Percentiles rank a stretch among this genome's conserved stretches.
phyloP scores from a whole-genome alignment of 305 asterid species.

The Solanum hybrid region DNA sequence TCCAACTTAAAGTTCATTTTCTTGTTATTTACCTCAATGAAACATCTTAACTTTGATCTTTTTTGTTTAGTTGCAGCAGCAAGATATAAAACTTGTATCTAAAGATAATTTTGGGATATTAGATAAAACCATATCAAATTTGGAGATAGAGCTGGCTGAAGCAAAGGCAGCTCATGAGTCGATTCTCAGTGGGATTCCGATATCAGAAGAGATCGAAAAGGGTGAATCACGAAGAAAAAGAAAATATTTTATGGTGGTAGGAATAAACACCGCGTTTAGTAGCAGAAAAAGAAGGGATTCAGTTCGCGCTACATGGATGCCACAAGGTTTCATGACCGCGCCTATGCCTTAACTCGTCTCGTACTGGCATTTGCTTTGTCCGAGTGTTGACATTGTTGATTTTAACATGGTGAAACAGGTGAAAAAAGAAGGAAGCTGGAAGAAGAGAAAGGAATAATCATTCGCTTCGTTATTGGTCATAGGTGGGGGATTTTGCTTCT shows the following conservation, averaged over 20 bases:
- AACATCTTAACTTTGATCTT: not conserved
- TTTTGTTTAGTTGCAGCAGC: constrained; percentile 25
- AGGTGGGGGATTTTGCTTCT: constrained; percentile 9
- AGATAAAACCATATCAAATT: constrained; percentile 20
- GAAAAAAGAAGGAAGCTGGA: constrained; percentile 22
- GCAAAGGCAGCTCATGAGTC: constrained; percentile 16
- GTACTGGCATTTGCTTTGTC: not conserved
- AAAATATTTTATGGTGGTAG: constrained; percentile 18
- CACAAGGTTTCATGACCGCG: not conserved
- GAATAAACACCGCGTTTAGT: constrained; percentile 22
- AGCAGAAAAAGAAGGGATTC: constrained; percentile 24
- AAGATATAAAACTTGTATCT: constrained; percentile 35
- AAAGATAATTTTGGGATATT: constrained; percentile 37
- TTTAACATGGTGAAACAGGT: constrained; percentile 9
- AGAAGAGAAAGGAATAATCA: constrained; percentile 24
- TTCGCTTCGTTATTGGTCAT: constrained; percentile 21
- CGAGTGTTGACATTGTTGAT: not conserved
- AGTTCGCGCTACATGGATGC: constrained; percentile 27
- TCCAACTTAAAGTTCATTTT: not conserved
- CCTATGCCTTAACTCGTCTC: not conserved
- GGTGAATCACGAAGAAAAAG: not conserved
- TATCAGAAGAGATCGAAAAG: constrained; percentile 13
- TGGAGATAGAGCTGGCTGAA: constrained; percentile 21
- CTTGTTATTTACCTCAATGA: not conserved
- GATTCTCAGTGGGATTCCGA: constrained; percentile 12